These are phyloP conservation scores for Monosporozyma solicola DNA, from an alignment of 805 yeast species.

Conservation along the genomic window DNA sequence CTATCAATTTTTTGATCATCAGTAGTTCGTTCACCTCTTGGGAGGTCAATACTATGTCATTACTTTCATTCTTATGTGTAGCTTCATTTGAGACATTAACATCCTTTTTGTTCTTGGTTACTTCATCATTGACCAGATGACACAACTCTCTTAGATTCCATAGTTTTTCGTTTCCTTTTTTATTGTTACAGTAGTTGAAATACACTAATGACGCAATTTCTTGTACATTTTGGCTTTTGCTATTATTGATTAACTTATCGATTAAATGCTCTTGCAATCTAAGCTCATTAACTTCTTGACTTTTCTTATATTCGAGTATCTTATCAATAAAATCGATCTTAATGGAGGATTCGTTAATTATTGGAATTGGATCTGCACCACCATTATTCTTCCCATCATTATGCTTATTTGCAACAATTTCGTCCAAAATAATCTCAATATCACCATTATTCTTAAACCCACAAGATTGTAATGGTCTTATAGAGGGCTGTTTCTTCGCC, in stretches of 20 bases:
- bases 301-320: conserved; percentile 31
- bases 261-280: conserved; percentile 29
- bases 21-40: conserved; percentile 44
- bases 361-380: conserved; percentile 14
- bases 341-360: conserved; percentile 19
- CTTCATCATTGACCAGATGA: conserved; percentile 30
- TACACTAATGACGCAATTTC: conserved; percentile 28
- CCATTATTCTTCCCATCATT: conserved; percentile 5
- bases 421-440: conserved; percentile 45
- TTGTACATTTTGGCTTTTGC: conserved; percentile 2
- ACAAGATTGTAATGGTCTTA: conserved; percentile 47
- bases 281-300: conserved; percentile 29
- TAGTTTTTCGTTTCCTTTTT: conserved; percentile 21
- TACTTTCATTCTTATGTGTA: not conserved
- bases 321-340: conserved; percentile 23
- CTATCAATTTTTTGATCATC: conserved; percentile 52
- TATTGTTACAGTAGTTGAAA: conserved; percentile 29
- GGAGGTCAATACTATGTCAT: not conserved
- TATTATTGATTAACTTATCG: conserved; percentile 19
- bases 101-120: conserved; percentile 6
- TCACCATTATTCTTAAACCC: conserved; percentile 48
- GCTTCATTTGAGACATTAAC: not conserved
- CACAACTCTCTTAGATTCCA: conserved; percentile 43
- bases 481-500: conserved; percentile 41
- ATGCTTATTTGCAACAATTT: conserved; percentile 22